These are phyloP conservation scores for Botryotinia narcissicola DNA, from an alignment of 2,329 filamentous ascomycete species.

Conservation along the genomic window DNA sequence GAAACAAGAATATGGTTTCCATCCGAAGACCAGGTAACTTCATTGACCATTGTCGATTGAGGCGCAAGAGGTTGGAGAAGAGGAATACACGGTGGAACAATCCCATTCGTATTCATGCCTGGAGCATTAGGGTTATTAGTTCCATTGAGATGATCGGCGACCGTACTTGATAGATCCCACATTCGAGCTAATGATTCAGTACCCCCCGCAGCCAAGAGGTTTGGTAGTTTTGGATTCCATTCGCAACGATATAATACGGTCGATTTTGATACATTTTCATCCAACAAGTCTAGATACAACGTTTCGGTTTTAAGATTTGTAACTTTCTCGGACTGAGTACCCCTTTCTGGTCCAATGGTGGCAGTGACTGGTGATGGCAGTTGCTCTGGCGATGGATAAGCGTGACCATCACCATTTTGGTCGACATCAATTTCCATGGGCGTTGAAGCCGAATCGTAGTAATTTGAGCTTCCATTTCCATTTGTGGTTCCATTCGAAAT, in stretches of 20 bases:
- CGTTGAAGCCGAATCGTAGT: slow-evolving; percentile 49
- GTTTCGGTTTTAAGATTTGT: slow-evolving; percentile 58
- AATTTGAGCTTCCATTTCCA: slow-evolving; percentile 23
- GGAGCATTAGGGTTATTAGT: neutral
- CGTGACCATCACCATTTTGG: slow-evolving; percentile 51
- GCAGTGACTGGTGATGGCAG: slow-evolving; percentile 52
- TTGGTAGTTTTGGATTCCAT: slow-evolving; percentile 65
- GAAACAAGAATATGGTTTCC: slow-evolving; percentile 57
- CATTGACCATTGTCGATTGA: slow-evolving; percentile 53
- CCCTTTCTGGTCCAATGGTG: slow-evolving; percentile 62
- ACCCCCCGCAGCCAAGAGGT: slow-evolving; percentile 64
- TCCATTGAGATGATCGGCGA: slow-evolving; percentile 39
- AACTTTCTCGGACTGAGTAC: slow-evolving; percentile 63
- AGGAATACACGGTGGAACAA: slow-evolving; percentile 39
- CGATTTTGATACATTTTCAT: slow-evolving; percentile 37
- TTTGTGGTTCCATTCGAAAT: slow-evolving; percentile 34
- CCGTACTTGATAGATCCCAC: slow-evolving; percentile 59
- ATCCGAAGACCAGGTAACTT: slow-evolving; percentile 59
- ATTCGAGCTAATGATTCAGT: slow-evolving; percentile 69
- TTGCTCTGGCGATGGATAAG: slow-evolving; percentile 59
- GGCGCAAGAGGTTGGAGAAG: slow-evolving; percentile 55
- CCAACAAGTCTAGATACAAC: slow-evolving; percentile 56
- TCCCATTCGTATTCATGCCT: slow-evolving; percentile 22
- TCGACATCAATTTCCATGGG: slow-evolving; percentile 49
- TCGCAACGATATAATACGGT: slow-evolving; percentile 65